A percentile compares a stretch with the other conserved stretches of the same genome.
Conservation (phyloP, 495 filamentous ascomycete species). For the Tuber indicum region DNA sequence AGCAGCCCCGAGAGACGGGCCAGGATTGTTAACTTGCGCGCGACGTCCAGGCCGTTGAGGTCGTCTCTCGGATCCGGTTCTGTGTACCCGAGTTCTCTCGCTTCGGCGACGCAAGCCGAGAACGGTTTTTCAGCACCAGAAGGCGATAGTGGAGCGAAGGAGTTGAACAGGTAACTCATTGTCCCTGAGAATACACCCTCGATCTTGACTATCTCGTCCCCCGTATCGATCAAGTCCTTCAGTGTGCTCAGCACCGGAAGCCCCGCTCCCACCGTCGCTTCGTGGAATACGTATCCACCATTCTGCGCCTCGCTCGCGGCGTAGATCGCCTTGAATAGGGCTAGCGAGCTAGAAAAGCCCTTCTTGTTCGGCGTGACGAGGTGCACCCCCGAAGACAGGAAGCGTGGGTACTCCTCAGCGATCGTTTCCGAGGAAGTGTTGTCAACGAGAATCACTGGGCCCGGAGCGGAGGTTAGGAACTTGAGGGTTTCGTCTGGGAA, state of each 20-base stretch:
- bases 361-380: slow-evolving; percentile 98
- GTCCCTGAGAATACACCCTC: slow-evolving; percentile 97
- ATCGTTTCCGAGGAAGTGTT: slow-evolving; percentile 83
- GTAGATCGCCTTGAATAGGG: slow-evolving; percentile 79
- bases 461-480: slow-evolving; percentile 64
- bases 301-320: slow-evolving; percentile 47
- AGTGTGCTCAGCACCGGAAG: slow-evolving; percentile 87
- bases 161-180: slow-evolving; percentile 95
- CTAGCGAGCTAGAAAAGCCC: slow-evolving; percentile 70
- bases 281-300: slow-evolving; percentile 79
- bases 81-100: slow-evolving; percentile 91
- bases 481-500: slow-evolving; percentile 58
- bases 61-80: slow-evolving; percentile 96
- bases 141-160: slow-evolving; percentile 70
- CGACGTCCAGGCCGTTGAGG: slow-evolving; percentile 91
- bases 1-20: slow-evolving; percentile 73
- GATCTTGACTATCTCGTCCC: slow-evolving; percentile 77
- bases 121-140: slow-evolving; percentile 59
- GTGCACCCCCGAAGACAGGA: slow-evolving; percentile 71
- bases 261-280: slow-evolving; percentile 85
- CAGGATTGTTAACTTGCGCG: slow-evolving; percentile 91
- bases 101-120: slow-evolving; percentile 79
- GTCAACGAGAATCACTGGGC: slow-evolving; percentile 74
- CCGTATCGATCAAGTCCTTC: slow-evolving; percentile 80
- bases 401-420: slow-evolving; percentile 68